Evolutionary conservation across 2,329 filamentous ascomycete genomes (phyloP).

Genomic region (Dendryphion nanum): DNA sequence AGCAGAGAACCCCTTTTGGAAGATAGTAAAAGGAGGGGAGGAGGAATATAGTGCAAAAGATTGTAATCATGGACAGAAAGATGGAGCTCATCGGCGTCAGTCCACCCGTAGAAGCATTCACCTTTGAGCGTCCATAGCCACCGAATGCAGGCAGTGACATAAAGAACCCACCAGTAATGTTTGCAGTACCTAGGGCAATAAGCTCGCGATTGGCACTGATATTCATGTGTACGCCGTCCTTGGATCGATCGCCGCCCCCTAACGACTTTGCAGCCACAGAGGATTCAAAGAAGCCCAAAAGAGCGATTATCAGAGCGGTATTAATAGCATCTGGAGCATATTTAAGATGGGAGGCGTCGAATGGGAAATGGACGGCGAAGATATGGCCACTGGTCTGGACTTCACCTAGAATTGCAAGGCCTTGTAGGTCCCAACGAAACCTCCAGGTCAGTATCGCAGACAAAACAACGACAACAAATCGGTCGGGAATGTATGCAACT

Average conservation of each 20-base stretch:
- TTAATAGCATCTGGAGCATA: slow-evolving; percentile 85
- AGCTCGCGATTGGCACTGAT: slow-evolving; percentile 91
- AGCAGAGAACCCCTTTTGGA: slow-evolving; percentile 90
- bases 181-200: slow-evolving; percentile 85
- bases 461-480: slow-evolving; percentile 82
- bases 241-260: slow-evolving; percentile 46
- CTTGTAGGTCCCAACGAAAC: slow-evolving; percentile 74
- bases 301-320: slow-evolving; percentile 87
- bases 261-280: slow-evolving; percentile 94
- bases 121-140: slow-evolving; percentile 92
- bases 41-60: slow-evolving; percentile 77
- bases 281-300: slow-evolving; percentile 98
- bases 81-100: slow-evolving; percentile 93
- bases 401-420: slow-evolving; percentile 79
- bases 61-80: slow-evolving; percentile 76
- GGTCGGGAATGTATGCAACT: slow-evolving; percentile 87
- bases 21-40: slow-evolving; percentile 93
- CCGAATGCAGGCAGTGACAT: slow-evolving; percentile 93
- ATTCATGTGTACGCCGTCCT: slow-evolving; percentile 72
- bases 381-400: slow-evolving; percentile 70
- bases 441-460: slow-evolving; percentile 77
- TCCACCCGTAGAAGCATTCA: slow-evolving; percentile 88
- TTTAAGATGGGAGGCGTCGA: slow-evolving; percentile 70
- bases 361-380: slow-evolving; percentile 85
- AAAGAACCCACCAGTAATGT: slow-evolving; percentile 88